These are phyloP conservation scores for Colletotrichum gloeosporioides DNA, from an alignment of 2,329 filamentous ascomycete genomes.

Conservation along the genomic window DNA sequence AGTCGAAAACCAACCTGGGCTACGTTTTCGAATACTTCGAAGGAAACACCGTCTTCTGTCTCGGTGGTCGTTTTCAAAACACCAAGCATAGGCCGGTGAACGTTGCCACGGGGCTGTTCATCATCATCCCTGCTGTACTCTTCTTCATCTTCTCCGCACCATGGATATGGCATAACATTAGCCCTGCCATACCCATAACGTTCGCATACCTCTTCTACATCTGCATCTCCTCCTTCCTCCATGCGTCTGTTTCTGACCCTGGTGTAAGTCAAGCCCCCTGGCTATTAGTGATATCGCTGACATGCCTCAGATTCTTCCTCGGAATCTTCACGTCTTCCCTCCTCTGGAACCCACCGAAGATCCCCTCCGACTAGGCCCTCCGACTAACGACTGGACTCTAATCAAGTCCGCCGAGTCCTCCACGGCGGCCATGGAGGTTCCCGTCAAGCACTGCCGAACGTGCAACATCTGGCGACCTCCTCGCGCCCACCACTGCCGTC, in stretches of 20 bases:
- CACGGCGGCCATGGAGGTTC: constrained; percentile 94
- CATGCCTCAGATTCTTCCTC: constrained; percentile 76
- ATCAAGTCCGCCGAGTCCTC: constrained; percentile 79
- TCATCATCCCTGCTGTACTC: constrained; percentile 78
- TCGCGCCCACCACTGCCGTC: constrained; percentile 92
- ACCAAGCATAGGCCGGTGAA: constrained; percentile 88
- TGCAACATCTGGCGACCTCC: constrained; percentile 98
- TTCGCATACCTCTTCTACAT: constrained; percentile 94
- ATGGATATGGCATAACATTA: constrained; percentile 86
- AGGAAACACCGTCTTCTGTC: constrained; percentile 90
- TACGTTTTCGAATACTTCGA: constrained; percentile 76
- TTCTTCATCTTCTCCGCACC: constrained; percentile 88
- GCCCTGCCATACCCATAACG: constrained; percentile 84
- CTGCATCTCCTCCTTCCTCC: constrained; percentile 90
- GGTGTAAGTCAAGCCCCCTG: constrained; percentile 70
- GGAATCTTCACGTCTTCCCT: constrained; percentile 91
- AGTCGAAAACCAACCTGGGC: constrained; percentile 53
- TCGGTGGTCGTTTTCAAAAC: constrained; percentile 87
- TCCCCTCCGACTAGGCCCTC: constrained; percentile 79
- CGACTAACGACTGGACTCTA: constrained; percentile 92
- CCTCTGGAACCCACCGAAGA: constrained; percentile 77
- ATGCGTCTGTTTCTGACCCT: constrained; percentile 90
- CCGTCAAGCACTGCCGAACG: constrained; percentile 96
- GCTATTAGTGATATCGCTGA: background rate
- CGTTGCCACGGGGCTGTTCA: constrained; percentile 79